These are phyloP conservation scores for Allium fistulosum DNA, from an alignment of 106 monocot genomes.

Conservation along the genomic window DNA sequence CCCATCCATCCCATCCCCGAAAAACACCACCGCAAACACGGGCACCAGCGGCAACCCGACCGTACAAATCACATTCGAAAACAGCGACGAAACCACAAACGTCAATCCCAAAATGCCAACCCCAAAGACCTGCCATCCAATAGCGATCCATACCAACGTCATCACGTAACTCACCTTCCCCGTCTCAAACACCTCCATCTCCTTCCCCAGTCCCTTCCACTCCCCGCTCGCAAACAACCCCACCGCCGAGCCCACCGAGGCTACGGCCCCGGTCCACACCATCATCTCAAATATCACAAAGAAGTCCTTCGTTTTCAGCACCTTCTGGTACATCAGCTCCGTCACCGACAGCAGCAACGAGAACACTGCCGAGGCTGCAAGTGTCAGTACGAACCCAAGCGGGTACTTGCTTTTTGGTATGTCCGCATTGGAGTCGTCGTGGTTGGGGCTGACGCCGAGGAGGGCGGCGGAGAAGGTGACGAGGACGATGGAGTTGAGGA, in stretches of 20 bases:
- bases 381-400: constrained; percentile 27
- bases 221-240: constrained; percentile 36
- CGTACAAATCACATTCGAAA: constrained; percentile 29
- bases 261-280: constrained; percentile 2
- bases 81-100: constrained; percentile 27
- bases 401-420: constrained; percentile 7
- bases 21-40: constrained; percentile 1
- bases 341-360: constrained; percentile 31
- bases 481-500: constrained; percentile 6
- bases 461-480: constrained; percentile 3
- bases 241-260: constrained; percentile 5
- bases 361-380: constrained; percentile 29
- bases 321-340: constrained; percentile 26
- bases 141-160: constrained; percentile 20
- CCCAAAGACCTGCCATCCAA: constrained; percentile 17
- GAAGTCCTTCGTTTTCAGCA: constrained; percentile 15
- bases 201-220: constrained; percentile 7
- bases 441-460: neutral
- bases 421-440: neutral
- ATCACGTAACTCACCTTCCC: constrained; percentile 20
- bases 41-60: constrained; percentile 15
- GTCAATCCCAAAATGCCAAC: constrained; percentile 22
- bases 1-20: constrained; percentile 1
- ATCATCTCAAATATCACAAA: constrained; percentile 13
- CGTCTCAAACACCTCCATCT: constrained; percentile 13